Base-by-base conservation (phyloP, 805 yeast genomes). In the Starmerella kuoi region DNA sequence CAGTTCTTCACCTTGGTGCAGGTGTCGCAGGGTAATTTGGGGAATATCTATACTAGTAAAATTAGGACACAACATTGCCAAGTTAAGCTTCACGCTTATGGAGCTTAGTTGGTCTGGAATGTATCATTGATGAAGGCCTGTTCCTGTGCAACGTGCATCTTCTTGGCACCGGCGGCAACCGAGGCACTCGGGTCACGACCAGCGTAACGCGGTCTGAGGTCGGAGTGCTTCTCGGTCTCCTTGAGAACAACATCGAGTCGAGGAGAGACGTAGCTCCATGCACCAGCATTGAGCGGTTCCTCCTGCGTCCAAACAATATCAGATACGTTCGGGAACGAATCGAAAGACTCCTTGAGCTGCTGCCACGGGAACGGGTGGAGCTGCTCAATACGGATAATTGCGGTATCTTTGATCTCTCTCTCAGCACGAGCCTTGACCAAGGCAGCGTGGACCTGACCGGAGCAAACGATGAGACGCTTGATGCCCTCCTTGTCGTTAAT, bases 141-240 rank as follows among this genome's bases (percentile, higher is more conserved):
- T 69, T 91, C 97, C 71, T 91, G 95, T 51, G 79, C 79, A 49
- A 64, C 61, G 65, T 91, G 98, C 76, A 76, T 76, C 51, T 77
- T 66, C 77, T 91, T 91, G 49, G 83, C 71, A 67, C 98, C 98
- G 53, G 97, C 95, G 59, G 99, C 98, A 59, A 91, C 95, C 49
- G 95, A 79, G 36, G 97, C 97, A 62, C 88, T 78, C 63, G 98
- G 98, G 61, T 84, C 85, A 74, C 99, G 85, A 61, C 98, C 98
- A 52, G 93, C 93, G 61, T 83, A 91, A 66, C 96, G 78, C 47
- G 81, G 60, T 17, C 59, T 58, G 53, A 65, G 57, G 54, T 68
- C 77, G 56, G 72, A 66, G 67, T 80, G 79, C 47, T 68, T 68
- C 39, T 76, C 74, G 47, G 94, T 79, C 67, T 85, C 86, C 53